Conservation (phyloP, 2,329 filamentous ascomycete genomes). For the Epichloe coenophiala region DNA sequence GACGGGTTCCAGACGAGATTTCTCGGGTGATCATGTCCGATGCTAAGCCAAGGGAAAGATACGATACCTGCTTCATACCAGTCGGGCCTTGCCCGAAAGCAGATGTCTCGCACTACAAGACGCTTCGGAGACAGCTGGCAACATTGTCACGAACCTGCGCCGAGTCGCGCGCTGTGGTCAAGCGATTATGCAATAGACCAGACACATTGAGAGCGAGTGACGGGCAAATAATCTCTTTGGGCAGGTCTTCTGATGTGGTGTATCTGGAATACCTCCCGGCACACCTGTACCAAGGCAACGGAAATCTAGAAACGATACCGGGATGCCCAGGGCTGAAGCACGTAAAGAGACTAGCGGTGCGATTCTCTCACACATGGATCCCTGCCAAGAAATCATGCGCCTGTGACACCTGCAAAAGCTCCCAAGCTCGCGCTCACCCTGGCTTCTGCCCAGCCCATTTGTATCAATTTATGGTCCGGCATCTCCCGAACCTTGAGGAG, state of each 20-base stretch:
- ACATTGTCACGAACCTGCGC: conserved; percentile 15
- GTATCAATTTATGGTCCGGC: conserved; percentile 29
- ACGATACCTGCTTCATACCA: conserved; percentile 13
- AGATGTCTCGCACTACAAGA: conserved; percentile 20
- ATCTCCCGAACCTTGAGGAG: conserved; percentile 26
- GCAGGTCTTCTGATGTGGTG: conserved; percentile 17
- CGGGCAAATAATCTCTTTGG: conserved; percentile 17
- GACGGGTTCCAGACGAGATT: conserved; percentile 10
- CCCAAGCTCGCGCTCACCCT: conserved; percentile 14
- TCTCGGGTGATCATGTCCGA: conserved; percentile 13
- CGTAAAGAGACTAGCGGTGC: conserved; percentile 27
- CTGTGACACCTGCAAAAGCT: conserved; percentile 21
- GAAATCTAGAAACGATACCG: conserved; percentile 14
- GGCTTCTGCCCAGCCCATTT: conserved; percentile 25
- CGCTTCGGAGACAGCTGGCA: conserved; percentile 14
- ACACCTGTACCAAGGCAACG: conserved; percentile 14
- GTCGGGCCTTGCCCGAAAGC: conserved; percentile 8
- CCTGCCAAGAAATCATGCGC: conserved; percentile 12
- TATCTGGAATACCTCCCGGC: conserved; percentile 22
- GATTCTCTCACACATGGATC: conserved; percentile 29
- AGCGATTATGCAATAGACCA: conserved; percentile 10
- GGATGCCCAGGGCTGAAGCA: conserved; percentile 16
- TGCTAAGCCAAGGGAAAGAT: conserved; percentile 7
- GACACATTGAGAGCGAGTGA: conserved; percentile 13
- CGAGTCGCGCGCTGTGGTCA: conserved; percentile 13